These are phyloP conservation scores for Metarhizium album DNA, from an alignment of 2,329 filamentous ascomycete species.

Conservation along the genomic window DNA sequence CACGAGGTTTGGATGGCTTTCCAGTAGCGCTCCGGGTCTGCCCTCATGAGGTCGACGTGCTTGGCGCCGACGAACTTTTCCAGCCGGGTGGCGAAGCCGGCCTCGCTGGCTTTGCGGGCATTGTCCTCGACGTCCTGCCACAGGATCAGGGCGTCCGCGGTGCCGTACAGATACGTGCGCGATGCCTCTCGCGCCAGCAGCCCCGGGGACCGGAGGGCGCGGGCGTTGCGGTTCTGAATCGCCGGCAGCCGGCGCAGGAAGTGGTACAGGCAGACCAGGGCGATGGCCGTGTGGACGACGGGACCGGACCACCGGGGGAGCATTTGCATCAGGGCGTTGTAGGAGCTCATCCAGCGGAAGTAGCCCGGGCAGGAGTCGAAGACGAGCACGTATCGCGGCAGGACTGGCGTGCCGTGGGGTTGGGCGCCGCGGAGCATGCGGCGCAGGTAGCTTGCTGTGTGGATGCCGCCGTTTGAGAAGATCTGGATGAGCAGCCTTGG, in stretches of 20 bases:
- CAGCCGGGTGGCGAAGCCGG: conserved; percentile 29
- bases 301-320: conserved; percentile 24
- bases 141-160: conserved; percentile 35
- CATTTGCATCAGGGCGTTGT: conserved; percentile 27
- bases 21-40: conserved; percentile 41
- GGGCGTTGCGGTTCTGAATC: conserved; percentile 23
- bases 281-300: conserved; percentile 24
- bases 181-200: conserved; percentile 27
- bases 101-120: conserved; percentile 27
- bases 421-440: conserved; percentile 11
- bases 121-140: conserved; percentile 37
- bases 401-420: conserved; percentile 7
- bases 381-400: conserved; percentile 33
- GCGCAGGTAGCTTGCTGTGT: conserved; percentile 26
- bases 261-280: conserved; percentile 20
- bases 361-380: conserved; percentile 39
- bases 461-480: conserved; percentile 43
- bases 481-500: conserved; percentile 33
- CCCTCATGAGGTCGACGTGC: conserved; percentile 40
- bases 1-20: conserved; percentile 33
- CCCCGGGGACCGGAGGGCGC: conserved; percentile 24
- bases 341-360: conserved; percentile 27
- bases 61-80: conserved; percentile 36
- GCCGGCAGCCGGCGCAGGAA: conserved; percentile 18
- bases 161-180: conserved; percentile 42